Conservation (phyloP, 2,329 filamentous ascomycete genomes). For the Arthrobotrys conoides region DNA sequence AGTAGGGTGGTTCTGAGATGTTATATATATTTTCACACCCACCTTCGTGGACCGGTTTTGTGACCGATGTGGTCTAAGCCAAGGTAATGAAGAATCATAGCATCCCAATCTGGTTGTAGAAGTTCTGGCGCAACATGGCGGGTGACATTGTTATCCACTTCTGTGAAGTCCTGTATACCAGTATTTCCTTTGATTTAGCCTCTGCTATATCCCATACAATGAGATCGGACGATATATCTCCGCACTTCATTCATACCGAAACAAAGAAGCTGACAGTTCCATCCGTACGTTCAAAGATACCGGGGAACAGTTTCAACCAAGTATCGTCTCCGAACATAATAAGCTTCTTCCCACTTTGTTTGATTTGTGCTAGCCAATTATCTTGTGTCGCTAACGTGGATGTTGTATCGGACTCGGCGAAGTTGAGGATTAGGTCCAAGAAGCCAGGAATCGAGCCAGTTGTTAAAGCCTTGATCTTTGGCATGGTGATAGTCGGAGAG, state of each 20-base stretch:
- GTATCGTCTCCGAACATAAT: conserved; percentile 98
- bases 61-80: conserved; percentile 98
- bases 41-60: conserved; percentile 90
- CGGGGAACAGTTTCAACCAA: conserved; percentile 96
- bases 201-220: conserved; percentile 26
- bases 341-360: conserved; percentile 80
- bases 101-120: conserved; percentile 84
- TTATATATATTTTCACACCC: conserved; percentile 60
- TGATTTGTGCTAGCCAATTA: conserved; percentile 96
- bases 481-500: conserved; percentile 99
- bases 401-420: conserved; percentile 92
- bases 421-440: conserved; percentile 94
- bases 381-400: conserved; percentile 91
- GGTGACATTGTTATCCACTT: conserved; percentile 98
- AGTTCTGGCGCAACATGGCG: conserved; percentile 86
- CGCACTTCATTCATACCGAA: conserved; percentile 73
- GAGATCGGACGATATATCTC: conserved; percentile 3
- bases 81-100: conserved; percentile 94
- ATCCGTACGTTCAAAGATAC: conserved; percentile 86
- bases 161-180: conserved; percentile 84
- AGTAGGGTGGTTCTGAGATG: background rate
- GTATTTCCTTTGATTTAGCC: conserved; percentile 63
- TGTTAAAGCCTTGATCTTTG: conserved; percentile 94
- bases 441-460: conserved; percentile 99
- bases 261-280: conserved; percentile 99